A percentile compares a stretch with the other conserved stretches of the same genome.
These are phyloP conservation scores for Madurella fahalii DNA, from an alignment of 2,329 filamentous ascomycete genomes.

Conservation along the genomic window DNA sequence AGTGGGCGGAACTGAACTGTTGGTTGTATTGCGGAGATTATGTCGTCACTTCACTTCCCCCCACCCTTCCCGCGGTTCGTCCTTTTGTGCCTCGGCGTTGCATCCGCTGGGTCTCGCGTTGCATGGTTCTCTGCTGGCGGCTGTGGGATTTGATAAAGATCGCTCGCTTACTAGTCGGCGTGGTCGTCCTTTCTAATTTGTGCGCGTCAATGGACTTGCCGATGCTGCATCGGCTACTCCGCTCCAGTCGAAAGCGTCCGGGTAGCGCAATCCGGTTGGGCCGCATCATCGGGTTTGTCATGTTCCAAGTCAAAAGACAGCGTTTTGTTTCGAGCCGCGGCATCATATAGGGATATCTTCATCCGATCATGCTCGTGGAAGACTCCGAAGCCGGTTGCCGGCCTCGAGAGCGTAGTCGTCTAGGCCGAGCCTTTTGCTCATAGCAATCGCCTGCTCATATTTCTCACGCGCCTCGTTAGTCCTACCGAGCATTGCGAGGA, in stretches of 20 bases:
- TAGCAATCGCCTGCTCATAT: constrained; percentile 63
- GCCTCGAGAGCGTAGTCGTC: constrained; percentile 50
- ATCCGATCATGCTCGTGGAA: neutral
- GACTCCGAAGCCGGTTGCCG: constrained; percentile 41
- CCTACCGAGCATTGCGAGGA: constrained; percentile 71
- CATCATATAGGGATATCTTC: neutral
- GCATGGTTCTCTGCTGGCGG: neutral
- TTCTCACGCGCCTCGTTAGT: constrained; percentile 59
- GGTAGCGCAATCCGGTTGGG: neutral
- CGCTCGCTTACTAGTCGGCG: neutral
- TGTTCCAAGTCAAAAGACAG: neutral
- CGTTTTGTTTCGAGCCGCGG: neutral
- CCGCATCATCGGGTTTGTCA: neutral
- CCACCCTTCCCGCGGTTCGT: neutral
- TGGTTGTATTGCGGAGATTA: constrained; percentile 3
- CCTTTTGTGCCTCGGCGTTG: neutral
- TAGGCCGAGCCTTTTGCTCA: constrained; percentile 55
- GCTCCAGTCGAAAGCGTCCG: neutral
- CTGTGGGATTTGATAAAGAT: too few relatives aligned
- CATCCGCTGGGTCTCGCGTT: neutral
- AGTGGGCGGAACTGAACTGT: neutral
- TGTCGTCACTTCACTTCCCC: constrained; percentile 17
- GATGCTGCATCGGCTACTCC: neutral
- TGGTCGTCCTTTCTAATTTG: neutral
- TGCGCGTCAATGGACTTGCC: neutral